Base-by-base conservation (phyloP, 2,329 filamentous ascomycete species). In the Bipolaris cookei region DNA sequence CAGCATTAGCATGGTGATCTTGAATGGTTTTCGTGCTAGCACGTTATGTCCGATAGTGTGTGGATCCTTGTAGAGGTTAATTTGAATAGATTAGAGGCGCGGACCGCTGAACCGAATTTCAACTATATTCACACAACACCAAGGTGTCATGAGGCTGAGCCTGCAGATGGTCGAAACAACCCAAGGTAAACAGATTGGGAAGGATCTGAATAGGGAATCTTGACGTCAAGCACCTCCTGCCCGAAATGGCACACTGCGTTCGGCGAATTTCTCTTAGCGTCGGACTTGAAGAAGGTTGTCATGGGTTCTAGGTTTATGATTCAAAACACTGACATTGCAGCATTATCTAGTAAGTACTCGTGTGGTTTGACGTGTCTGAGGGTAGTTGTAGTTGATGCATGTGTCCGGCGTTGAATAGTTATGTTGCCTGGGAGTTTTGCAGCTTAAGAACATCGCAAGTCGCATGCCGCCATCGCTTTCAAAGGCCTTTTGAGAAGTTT, bases 11-110 rank as follows among this genome's bases (percentile, higher is more conserved):
- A 28, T 35, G 28, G 18, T 21, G 43, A 52, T 41, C 21, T 54
- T 34, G n/a, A 21, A 38, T 32, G 30, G 37, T 28, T 28, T 30
- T 34, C 34, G 21, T 61, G 44, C 44, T 28, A 45, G 45, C 32
- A 35, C 23, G 41, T 30, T 42, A 52, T 37, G 35, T 23, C 56
- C 42, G 35, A 42, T 61, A 45, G 56, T 49, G 52, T 54, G 18
- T 39, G 32, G 4, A 16, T 20, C n/a, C 39, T 30, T 49, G 38
- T 20, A n/a, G 38, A 49, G 53, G 46, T 38, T 57, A 60, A 62
- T 60, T 32, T 44, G 35, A 44, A 58, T 55, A 61, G 43, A 62
- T 62, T 62, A 54, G 45, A 42, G 23, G 51, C 54, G 54, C 60
- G 60, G 60, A 47, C 60, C 60, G 57, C 34, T 4, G 18, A 54